phyloP scores from a whole-genome alignment of 768 basidiomycete species.

The Pholiota conissans region DNA sequence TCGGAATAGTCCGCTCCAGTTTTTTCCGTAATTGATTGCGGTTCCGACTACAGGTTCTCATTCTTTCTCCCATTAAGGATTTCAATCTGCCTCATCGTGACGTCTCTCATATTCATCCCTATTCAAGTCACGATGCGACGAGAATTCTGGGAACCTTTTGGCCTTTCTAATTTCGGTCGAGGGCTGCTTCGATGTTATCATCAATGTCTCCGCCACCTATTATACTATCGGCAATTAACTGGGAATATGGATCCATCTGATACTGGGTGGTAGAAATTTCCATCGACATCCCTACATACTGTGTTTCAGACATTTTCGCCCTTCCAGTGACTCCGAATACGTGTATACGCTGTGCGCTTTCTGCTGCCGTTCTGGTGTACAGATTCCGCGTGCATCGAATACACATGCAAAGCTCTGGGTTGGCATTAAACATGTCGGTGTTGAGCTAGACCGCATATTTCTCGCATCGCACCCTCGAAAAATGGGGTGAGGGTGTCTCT shows the following conservation, averaged over 20 bases:
- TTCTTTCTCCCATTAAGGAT: not conserved
- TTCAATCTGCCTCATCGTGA: not conserved
- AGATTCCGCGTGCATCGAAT: not conserved
- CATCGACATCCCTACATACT: not conserved
- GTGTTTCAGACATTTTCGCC: not conserved
- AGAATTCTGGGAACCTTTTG: not conserved
- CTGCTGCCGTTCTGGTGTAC: not conserved
- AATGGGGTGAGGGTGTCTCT: slow-evolving; percentile 1
- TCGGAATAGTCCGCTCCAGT: slow-evolving; percentile 1
- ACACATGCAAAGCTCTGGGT: not conserved
- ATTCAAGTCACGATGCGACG: not conserved
- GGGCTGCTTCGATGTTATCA: not conserved
- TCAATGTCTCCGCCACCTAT: not conserved
- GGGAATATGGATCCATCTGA: not conserved
- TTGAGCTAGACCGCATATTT: not conserved
- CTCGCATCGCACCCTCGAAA: not conserved
- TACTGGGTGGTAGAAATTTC: not conserved
- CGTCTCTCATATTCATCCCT: not conserved
- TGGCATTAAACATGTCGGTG: not conserved
- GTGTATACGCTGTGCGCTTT: not conserved
- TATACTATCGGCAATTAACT: not conserved
- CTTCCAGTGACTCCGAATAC: not conserved
- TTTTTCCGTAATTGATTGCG: slow-evolving; percentile 2
- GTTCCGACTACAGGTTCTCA: not conserved
- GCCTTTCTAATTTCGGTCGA: slow-evolving; percentile 3